Evolutionary conservation across 768 basidiomycete genomes (phyloP).

Genomic region (Pisolithus sp.): DNA sequence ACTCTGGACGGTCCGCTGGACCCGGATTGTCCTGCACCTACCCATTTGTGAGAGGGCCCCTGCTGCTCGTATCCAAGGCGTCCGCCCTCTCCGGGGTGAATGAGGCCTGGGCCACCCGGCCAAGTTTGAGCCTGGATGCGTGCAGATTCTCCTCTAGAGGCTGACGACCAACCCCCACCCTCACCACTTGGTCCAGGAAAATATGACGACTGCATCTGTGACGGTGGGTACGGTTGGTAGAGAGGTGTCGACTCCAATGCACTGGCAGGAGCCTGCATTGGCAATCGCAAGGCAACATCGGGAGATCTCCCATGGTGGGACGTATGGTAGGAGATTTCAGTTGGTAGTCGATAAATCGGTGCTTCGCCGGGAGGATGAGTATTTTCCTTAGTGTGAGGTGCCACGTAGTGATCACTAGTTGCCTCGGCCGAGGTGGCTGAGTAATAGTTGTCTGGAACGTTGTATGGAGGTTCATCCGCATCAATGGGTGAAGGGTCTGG

Average conservation of each 20-base stretch:
- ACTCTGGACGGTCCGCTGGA: constrained; percentile 17
- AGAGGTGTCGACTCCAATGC: constrained; percentile 21
- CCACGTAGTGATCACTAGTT: constrained; percentile 8
- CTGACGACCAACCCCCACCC: constrained; percentile 16
- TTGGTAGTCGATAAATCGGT: constrained; percentile 17
- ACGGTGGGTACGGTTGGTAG: constrained; percentile 20
- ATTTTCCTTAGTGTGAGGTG: constrained; percentile 12
- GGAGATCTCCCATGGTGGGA: constrained; percentile 22
- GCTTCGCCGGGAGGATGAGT: constrained; percentile 22
- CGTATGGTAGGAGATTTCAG: constrained; percentile 20
- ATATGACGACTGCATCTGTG: constrained; percentile 23
- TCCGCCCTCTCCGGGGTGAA: constrained; percentile 16
- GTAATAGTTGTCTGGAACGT: constrained; percentile 16
- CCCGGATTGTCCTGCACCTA: constrained; percentile 14
- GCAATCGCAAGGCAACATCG: constrained; percentile 15
- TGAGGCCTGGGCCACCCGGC: constrained; percentile 17
- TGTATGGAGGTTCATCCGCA: constrained; percentile 15
- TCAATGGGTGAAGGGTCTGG: constrained; percentile 39
- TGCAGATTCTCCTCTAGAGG: constrained; percentile 17
- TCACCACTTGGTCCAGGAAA: constrained; percentile 14
- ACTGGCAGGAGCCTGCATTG: constrained; percentile 19
- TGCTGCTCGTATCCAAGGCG: constrained; percentile 25
- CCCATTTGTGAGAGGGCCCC: constrained; percentile 22
- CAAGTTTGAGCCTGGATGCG: constrained; percentile 18
- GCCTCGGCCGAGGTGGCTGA: constrained; percentile 17